These are phyloP conservation scores for Udeniomyces megalosporus DNA, from an alignment of 768 basidiomycete species.

Conservation along the genomic window DNA sequence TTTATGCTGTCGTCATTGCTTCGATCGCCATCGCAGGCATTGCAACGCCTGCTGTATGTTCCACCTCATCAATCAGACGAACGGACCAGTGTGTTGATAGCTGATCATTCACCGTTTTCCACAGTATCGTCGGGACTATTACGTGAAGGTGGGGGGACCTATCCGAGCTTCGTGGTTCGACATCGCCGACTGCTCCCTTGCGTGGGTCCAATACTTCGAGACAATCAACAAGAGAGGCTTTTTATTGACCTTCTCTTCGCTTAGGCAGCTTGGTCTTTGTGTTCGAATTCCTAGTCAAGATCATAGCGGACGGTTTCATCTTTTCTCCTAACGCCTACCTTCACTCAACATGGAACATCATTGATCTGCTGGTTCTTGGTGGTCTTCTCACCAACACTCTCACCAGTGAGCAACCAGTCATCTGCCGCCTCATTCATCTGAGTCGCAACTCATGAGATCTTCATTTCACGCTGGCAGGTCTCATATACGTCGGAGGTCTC, in stretches of 20 bases:
- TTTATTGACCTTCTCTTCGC: background rate
- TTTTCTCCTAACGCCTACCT: conserved; percentile 69
- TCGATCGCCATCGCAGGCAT: conserved; percentile 67
- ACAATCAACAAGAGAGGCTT: too few relatives aligned
- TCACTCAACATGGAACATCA: conserved; percentile 75
- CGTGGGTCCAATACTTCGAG: background rate
- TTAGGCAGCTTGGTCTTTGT: conserved; percentile 41
- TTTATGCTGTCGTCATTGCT: conserved; percentile 60
- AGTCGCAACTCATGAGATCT: too few relatives aligned
- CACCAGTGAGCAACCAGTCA: conserved; percentile 17
- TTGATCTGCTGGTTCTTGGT: conserved; percentile 71
- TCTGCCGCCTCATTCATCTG: too few relatives aligned
- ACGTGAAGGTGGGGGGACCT: conserved; percentile 38
- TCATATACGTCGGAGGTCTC: conserved; percentile 61
- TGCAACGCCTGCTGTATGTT: conserved; percentile 47
- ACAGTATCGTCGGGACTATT: conserved; percentile 45
- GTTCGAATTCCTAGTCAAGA: conserved; percentile 72
- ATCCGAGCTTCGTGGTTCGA: conserved; percentile 73
- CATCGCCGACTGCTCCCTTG: background rate
- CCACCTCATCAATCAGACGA: conserved; percentile 32
- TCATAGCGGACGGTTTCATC: conserved; percentile 69
- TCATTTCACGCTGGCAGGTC: too few relatives aligned
- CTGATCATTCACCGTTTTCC: background rate
- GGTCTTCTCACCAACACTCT: conserved; percentile 44
- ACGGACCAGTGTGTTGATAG: background rate